Evolutionary conservation across 176 grass and related monocot genomes (phyloP).

Genomic region (Thalia dealbata): DNA sequence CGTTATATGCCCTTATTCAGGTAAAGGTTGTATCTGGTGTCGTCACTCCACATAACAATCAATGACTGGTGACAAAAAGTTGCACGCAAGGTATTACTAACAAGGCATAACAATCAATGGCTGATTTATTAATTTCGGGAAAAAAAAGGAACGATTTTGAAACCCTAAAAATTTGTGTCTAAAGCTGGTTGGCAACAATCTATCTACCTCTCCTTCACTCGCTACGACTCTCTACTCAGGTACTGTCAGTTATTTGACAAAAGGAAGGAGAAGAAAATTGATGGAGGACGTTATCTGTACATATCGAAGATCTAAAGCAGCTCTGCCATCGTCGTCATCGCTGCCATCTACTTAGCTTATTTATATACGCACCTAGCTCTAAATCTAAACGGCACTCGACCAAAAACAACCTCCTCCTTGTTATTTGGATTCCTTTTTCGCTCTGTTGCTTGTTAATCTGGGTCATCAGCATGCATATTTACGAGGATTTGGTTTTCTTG

Average conservation of each 20-base stretch:
- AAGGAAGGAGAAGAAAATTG: not conserved
- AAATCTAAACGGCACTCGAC: not conserved
- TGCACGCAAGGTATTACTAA: too few species aligned
- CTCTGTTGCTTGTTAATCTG: not conserved
- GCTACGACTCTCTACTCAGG: not conserved
- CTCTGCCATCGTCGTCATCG: not conserved
- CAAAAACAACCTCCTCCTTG: not conserved
- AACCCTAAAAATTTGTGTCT: too few species aligned
- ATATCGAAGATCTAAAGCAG: not conserved
- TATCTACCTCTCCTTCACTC: not conserved
- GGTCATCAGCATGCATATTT: not conserved
- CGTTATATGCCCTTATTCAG: too few species aligned
- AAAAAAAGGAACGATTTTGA: too few species aligned
- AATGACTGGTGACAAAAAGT: too few species aligned
- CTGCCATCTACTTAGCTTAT: too few species aligned
- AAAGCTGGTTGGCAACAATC: not conserved
- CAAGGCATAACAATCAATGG: too few species aligned
- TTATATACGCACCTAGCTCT: not conserved
- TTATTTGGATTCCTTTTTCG: conserved; percentile 1
- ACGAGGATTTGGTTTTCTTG: not conserved
- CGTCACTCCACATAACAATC: too few species aligned
- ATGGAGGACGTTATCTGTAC: not conserved
- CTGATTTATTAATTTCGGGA: too few species aligned
- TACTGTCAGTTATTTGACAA: not conserved
- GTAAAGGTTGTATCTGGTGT: too few species aligned